Conservation (phyloP, 2,329 filamentous ascomycete species). For the Aspergillus fructus region DNA sequence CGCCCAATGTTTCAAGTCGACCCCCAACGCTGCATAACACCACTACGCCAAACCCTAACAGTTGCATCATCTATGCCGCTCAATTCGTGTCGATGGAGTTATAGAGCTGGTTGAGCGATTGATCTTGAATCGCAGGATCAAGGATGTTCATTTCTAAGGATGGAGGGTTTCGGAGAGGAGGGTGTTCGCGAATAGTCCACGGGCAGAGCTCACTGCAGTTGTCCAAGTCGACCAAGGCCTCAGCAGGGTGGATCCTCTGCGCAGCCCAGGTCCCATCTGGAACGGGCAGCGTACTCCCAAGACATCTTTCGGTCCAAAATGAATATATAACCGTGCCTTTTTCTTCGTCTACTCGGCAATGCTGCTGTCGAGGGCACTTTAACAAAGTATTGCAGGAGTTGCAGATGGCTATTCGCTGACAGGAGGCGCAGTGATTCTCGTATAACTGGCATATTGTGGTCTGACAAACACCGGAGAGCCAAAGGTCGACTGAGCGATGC, state of each 20-base stretch:
- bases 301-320: conserved; percentile 36
- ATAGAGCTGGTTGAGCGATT: conserved; percentile 36
- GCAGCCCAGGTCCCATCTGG: conserved; percentile 35
- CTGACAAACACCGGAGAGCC: conserved; percentile 40
- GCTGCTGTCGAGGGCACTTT: conserved; percentile 36
- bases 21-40: neutral
- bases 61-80: neutral
- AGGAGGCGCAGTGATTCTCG: conserved; percentile 35
- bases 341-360: conserved; percentile 24
- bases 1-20: neutral
- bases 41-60: neutral
- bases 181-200: conserved; percentile 41
- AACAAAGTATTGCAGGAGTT: conserved; percentile 34
- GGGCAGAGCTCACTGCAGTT: conserved; percentile 41
- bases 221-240: conserved; percentile 32
- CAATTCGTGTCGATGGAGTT: conserved; percentile 37
- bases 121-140: conserved; percentile 31
- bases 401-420: conserved; percentile 37
- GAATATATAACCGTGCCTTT: conserved; percentile 31
- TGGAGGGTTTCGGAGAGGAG: conserved; percentile 32
- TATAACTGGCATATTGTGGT: conserved; percentile 36
- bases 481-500: conserved; percentile 41
- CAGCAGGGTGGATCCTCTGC: conserved; percentile 40
- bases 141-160: conserved; percentile 35
- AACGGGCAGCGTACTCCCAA: conserved; percentile 26